phyloP scores from a whole-genome alignment of 202 grass and related monocot species.

The Digitaria exilis region DNA sequence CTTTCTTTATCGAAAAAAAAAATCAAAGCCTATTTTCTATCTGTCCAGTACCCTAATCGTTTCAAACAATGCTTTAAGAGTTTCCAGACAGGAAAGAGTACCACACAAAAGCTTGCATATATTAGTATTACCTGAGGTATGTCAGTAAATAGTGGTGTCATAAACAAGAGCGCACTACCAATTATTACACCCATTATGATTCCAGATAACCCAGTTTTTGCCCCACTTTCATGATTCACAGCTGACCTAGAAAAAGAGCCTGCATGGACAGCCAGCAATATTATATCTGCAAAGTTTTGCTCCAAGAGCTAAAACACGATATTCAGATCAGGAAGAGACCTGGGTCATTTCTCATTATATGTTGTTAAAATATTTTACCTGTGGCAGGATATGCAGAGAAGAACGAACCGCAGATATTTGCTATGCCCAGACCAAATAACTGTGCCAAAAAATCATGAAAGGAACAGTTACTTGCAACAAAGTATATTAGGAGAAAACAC shows the following conservation, averaged over 20 bases:
- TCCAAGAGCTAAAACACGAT: constrained; percentile 29
- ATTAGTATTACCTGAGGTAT: constrained; percentile 81
- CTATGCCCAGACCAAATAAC: constrained; percentile 94
- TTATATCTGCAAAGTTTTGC: constrained; percentile 4
- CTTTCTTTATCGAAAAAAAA: neutral
- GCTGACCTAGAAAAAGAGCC: constrained; percentile 99
- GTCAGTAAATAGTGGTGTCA: constrained; percentile 94
- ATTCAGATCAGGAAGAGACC: constrained; percentile 15
- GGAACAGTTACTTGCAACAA: constrained; percentile 25
- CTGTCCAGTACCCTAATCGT: neutral
- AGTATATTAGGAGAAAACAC: constrained; percentile 10
- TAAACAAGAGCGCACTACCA: constrained; percentile 81
- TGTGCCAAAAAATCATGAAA: constrained; percentile 42
- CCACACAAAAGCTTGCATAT: neutral
- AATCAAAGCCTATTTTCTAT: neutral
- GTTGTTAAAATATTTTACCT: constrained; percentile 56
- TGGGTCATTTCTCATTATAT: constrained; percentile 18
- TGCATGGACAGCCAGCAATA: constrained; percentile 43
- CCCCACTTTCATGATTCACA: constrained; percentile 96
- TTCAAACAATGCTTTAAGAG: neutral
- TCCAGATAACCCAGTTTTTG: constrained; percentile 85
- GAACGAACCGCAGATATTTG: constrained; percentile 94
- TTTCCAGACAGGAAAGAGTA: neutral
- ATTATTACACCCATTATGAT: constrained; percentile 96
- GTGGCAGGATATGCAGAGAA: constrained; percentile 92